These are phyloP conservation scores for Scenedesmus sp. DNA, from an alignment of 163 green algal species.

Conservation along the genomic window DNA sequence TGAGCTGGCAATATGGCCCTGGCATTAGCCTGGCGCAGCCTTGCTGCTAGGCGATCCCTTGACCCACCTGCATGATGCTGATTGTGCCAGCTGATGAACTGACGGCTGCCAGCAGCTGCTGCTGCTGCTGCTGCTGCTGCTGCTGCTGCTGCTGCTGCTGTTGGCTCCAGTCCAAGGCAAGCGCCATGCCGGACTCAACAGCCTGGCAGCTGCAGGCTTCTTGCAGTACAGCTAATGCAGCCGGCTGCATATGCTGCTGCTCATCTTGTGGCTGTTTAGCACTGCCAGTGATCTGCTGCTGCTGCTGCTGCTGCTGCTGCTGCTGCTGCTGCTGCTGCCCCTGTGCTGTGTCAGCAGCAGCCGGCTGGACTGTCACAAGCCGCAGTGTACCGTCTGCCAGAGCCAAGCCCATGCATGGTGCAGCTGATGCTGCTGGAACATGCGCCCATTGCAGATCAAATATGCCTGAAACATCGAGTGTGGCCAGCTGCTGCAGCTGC, in stretches of 20 bases:
- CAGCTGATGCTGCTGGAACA: neutral
- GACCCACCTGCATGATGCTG: conserved; percentile 42
- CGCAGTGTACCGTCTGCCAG: conserved; percentile 72
- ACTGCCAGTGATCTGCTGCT: neutral
- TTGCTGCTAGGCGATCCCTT: neutral
- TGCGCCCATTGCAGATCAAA: conserved; percentile 85
- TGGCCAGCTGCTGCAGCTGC: conserved; percentile 34
- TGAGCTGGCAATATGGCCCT: too few relatives aligned
- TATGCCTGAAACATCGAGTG: conserved; percentile 73
- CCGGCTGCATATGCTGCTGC: neutral
- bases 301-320: too few relatives aligned
- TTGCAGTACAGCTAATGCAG: neutral
- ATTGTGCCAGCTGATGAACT: conserved; percentile 30
- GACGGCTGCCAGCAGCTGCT: neutral
- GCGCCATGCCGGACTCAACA: conserved; percentile 62
- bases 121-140: conserved; percentile 36
- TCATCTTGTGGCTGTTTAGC: neutral
- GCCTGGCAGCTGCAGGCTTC: conserved; percentile 44
- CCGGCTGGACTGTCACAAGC: conserved; percentile 44
- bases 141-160: conserved; percentile 25
- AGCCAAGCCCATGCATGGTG: conserved; percentile 59
- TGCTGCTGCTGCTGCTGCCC: neutral
- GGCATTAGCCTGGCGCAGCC: neutral
- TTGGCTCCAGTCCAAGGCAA: conserved; percentile 68
- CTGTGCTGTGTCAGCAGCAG: neutral